A percentile compares a stretch with the other conserved stretches of the same genome.
These are phyloP conservation scores for Dianthus caryophyllus DNA, from an alignment of 148 eudicot species.

Conservation along the genomic window DNA sequence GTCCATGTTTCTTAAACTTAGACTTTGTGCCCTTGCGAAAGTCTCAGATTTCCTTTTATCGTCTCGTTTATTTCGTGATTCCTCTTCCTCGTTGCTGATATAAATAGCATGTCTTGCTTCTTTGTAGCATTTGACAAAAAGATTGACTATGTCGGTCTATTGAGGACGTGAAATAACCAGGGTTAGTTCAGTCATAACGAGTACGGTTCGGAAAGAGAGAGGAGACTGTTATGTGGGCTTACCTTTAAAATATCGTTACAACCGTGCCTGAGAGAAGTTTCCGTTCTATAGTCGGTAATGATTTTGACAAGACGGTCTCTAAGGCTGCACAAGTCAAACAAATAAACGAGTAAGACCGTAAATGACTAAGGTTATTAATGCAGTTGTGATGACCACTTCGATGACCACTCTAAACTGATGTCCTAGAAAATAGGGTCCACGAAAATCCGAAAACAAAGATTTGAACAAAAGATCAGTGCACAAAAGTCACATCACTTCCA, in stretches of 20 bases:
- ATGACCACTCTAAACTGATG: not conserved
- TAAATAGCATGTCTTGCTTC: slow-evolving; percentile 82
- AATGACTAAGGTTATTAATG: not conserved
- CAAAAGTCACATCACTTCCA: not conserved
- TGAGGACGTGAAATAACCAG: slow-evolving; percentile 3
- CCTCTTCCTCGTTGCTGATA: slow-evolving; percentile 72
- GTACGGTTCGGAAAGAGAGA: slow-evolving; percentile 4
- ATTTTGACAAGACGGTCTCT: slow-evolving; percentile 95
- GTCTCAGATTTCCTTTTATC: slow-evolving; percentile 35
- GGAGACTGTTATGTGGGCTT: slow-evolving; percentile 1
- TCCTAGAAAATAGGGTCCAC: not conserved
- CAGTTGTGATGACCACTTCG: not conserved
- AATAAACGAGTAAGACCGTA: not conserved
- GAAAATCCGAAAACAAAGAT: not conserved
- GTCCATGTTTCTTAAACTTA: slow-evolving; percentile 51
- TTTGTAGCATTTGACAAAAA: slow-evolving; percentile 76
- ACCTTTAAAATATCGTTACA: slow-evolving; percentile 95
- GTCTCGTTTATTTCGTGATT: slow-evolving; percentile 58
- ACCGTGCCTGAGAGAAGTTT: slow-evolving; percentile 96
- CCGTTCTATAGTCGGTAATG: slow-evolving; percentile 88
- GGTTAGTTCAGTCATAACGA: not conserved
- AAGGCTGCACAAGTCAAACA: slow-evolving; percentile 40
- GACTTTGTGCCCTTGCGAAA: slow-evolving; percentile 38
- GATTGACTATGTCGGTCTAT: slow-evolving; percentile 85
- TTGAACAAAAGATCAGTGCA: not conserved